A percentile compares a stretch with the other conserved stretches of the same genome.
Evolutionary conservation across 768 basidiomycete genomes (phyloP).

Genomic region (Stropharia rugosoannulata): DNA sequence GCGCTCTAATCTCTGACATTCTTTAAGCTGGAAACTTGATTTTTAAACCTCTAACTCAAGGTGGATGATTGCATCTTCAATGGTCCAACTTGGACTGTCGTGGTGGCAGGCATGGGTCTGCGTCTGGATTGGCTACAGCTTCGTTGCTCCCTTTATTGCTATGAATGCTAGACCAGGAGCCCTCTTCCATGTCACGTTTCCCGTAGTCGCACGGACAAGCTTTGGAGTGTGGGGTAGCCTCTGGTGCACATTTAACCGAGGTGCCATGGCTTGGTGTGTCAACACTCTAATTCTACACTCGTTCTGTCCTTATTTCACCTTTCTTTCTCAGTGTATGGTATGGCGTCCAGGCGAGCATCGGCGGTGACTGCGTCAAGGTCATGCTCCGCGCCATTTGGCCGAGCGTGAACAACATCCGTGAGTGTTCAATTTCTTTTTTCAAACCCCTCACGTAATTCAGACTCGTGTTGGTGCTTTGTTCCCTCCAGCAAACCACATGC

Average conservation of each 20-base stretch:
- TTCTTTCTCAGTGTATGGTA: constrained; percentile 61
- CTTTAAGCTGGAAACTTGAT: neutral
- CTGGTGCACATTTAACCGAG: constrained; percentile 80
- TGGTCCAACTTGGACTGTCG: constrained; percentile 69
- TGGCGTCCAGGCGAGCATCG: constrained; percentile 79
- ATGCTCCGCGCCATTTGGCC: constrained; percentile 81
- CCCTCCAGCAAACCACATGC: constrained; percentile 61
- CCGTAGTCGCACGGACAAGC: constrained; percentile 71
- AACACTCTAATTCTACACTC: neutral
- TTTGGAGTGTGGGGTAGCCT: constrained; percentile 78
- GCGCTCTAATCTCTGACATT: constrained; percentile 21
- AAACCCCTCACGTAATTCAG: constrained; percentile 8
- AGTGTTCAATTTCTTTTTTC: constrained; percentile 21
- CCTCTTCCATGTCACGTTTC: constrained; percentile 74
- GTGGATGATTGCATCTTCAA: constrained; percentile 78
- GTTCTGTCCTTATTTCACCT: constrained; percentile 2
- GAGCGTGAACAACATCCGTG: constrained; percentile 63
- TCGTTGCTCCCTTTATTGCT: constrained; percentile 70
- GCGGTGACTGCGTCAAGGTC: constrained; percentile 74
- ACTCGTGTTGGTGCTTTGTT: constrained; percentile 5
- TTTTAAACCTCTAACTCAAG: constrained; percentile 26
- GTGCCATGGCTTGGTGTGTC: constrained; percentile 68
- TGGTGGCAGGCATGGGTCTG: constrained; percentile 90
- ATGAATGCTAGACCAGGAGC: constrained; percentile 80
- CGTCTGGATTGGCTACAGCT: constrained; percentile 62